Conservation (phyloP, 768 basidiomycete species). For the Filobasidium wieringae region DNA sequence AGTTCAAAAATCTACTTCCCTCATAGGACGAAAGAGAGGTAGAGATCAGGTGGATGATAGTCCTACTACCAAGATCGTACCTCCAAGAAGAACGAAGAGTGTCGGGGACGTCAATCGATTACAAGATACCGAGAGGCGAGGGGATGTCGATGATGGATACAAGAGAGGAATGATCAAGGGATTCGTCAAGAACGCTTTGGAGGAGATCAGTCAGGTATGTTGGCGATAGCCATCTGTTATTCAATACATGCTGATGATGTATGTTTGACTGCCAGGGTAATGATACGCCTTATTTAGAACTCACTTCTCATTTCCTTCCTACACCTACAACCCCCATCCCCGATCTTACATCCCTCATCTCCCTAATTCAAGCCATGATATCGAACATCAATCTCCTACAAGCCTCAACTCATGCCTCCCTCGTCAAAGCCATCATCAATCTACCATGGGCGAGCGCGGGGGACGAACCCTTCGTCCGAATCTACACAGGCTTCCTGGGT, state of each 20-base stretch:
- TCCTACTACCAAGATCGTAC: conserved; percentile 2
- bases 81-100: conserved; percentile 30
- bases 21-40: conserved; percentile 6
- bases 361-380: conserved; percentile 63
- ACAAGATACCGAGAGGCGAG: background rate
- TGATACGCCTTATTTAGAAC: conserved; percentile 68
- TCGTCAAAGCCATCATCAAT: conserved; percentile 74
- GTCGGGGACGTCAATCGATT: conserved; percentile 21
- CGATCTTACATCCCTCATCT: conserved; percentile 40
- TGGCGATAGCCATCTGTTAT: too few species aligned
- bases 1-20: background rate
- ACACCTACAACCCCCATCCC: conserved; percentile 41
- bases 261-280: too few species aligned
- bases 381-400: conserved; percentile 77
- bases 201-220: conserved; percentile 22
- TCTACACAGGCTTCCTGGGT: conserved; percentile 77
- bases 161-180: conserved; percentile 38
- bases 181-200: conserved; percentile 38
- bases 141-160: conserved; percentile 16
- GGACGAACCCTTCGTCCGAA: conserved; percentile 69
- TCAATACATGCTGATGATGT: too few species aligned
- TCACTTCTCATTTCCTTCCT: conserved; percentile 65
- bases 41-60: conserved; percentile 2
- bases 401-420: conserved; percentile 61
- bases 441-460: conserved; percentile 84